phyloP scores from a whole-genome alignment of 306 rosid genomes.

The Nissolia schottii region DNA sequence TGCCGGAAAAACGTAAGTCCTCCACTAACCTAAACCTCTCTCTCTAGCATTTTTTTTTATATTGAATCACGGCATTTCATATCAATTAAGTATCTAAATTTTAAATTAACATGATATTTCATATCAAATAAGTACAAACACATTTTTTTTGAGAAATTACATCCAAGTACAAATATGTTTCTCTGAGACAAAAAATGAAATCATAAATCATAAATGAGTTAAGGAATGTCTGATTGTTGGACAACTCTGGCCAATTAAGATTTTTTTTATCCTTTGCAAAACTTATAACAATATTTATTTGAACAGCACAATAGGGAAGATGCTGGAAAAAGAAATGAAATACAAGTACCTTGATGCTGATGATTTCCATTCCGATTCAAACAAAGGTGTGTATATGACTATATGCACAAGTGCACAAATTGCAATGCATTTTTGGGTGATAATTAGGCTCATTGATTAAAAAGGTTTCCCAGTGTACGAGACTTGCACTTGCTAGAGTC shows the following conservation, averaged over 20 bases:
- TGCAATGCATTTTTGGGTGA: background rate
- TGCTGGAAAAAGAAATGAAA: slow-evolving; percentile 49
- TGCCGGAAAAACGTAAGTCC: slow-evolving; percentile 80
- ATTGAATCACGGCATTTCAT: too few species aligned
- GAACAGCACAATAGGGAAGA: slow-evolving; percentile 70
- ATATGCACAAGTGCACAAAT: background rate
- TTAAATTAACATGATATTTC: too few species aligned
- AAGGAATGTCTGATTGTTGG: background rate
- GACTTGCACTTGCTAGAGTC: too few species aligned
- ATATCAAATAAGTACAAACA: too few species aligned
- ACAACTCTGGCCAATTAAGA: background rate
- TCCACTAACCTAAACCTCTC: background rate
- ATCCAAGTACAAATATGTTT: too few species aligned
- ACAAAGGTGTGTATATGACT: slow-evolving; percentile 49
- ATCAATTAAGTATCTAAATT: too few species aligned
- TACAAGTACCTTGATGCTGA: slow-evolving; percentile 76
- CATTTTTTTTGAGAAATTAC: too few species aligned
- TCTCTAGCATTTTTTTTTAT: background rate
- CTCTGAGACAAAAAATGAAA: too few species aligned
- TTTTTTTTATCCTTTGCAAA: background rate
- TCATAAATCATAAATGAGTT: background rate
- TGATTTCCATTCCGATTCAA: slow-evolving; percentile 73
- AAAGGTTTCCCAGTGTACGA: too few species aligned
- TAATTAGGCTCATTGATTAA: background rate
- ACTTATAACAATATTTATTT: slow-evolving; percentile 1